These are phyloP conservation scores for Agastache rugosa DNA, from an alignment of 257 asterid genomes.

Conservation along the genomic window DNA sequence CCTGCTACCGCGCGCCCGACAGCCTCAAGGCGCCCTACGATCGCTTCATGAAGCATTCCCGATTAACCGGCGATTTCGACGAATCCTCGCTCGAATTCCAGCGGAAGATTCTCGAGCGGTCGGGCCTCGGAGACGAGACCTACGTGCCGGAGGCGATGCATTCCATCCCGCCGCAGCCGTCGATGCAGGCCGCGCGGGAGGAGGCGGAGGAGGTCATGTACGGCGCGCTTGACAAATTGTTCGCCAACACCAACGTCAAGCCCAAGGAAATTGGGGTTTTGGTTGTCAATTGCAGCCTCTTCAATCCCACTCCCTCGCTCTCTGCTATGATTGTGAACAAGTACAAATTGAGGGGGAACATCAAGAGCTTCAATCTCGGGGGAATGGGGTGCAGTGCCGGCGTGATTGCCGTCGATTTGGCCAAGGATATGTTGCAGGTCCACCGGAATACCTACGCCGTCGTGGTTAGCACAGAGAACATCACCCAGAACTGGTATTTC, in stretches of 20 bases:
- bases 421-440: slow-evolving; percentile 74
- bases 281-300: slow-evolving; percentile 76
- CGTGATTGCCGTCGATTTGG: slow-evolving; percentile 70
- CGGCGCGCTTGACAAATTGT: slow-evolving; percentile 68
- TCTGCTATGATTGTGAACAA: slow-evolving; percentile 79
- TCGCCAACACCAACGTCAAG: slow-evolving; percentile 57
- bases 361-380: slow-evolving; percentile 73
- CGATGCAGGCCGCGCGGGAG: slow-evolving; percentile 80
- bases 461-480: slow-evolving; percentile 74
- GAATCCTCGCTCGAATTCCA: slow-evolving; percentile 74
- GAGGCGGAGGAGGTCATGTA: slow-evolving; percentile 82
- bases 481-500: slow-evolving; percentile 82
- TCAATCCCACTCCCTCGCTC: slow-evolving; percentile 73
- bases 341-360: slow-evolving; percentile 80
- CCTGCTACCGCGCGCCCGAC: slow-evolving; percentile 70
- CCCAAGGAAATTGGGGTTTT: slow-evolving; percentile 75
- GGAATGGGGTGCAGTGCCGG: slow-evolving; percentile 96
- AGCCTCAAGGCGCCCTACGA: slow-evolving; percentile 51
- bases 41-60: slow-evolving; percentile 64
- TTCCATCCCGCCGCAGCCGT: slow-evolving; percentile 65
- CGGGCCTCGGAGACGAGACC: slow-evolving; percentile 82
- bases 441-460: slow-evolving; percentile 77
- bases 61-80: slow-evolving; percentile 64
- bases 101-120: slow-evolving; percentile 72
- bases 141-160: slow-evolving; percentile 82